Evolutionary conservation across 176 grass and related monocot genomes (phyloP).

Genomic region (Tillandsia leiboldiana): DNA sequence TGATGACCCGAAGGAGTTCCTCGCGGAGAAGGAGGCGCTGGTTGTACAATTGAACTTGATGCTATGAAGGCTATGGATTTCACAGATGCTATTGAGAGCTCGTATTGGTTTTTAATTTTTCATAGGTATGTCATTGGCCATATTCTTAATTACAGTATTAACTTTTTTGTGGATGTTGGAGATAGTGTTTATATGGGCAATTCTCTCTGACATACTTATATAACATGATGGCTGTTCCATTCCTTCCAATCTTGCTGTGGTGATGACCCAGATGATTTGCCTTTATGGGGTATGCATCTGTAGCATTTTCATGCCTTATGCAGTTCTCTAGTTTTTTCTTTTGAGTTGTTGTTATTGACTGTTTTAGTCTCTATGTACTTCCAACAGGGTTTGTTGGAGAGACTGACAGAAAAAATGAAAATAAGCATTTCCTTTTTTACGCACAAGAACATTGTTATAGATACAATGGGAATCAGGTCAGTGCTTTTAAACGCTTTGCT

Average conservation of each 20-base stretch:
- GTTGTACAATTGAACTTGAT: too few species aligned
- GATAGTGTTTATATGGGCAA: too few species aligned
- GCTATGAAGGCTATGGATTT: too few species aligned
- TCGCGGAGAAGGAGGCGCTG: too few species aligned
- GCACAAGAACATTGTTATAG: slow-evolving; percentile 72
- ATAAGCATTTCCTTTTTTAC: slow-evolving; percentile 92
- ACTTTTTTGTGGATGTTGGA: too few species aligned
- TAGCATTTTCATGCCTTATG: neutral
- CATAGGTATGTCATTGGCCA: too few species aligned
- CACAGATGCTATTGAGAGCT: too few species aligned
- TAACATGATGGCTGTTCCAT: slow-evolving; percentile 15
- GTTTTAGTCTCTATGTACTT: neutral
- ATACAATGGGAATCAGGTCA: slow-evolving; percentile 77
- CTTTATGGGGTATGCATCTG: slow-evolving; percentile 73
- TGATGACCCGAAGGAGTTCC: too few species aligned
- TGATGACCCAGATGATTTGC: slow-evolving; percentile 68
- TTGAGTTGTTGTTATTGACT: neutral
- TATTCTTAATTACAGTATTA: too few species aligned
- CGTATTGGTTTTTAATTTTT: too few species aligned
- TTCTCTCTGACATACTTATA: too few species aligned
- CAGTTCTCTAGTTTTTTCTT: neutral
- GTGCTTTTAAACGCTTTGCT: slow-evolving; percentile 8
- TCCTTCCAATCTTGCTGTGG: slow-evolving; percentile 13
- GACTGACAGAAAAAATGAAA: slow-evolving; percentile 85
- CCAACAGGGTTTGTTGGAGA: slow-evolving; percentile 88